Percentiles rank a stretch among this genome's conserved stretches.
phyloP scores from a whole-genome alignment of 192 early-diverging fungal genomes.

The Coemansia interrupta region DNA sequence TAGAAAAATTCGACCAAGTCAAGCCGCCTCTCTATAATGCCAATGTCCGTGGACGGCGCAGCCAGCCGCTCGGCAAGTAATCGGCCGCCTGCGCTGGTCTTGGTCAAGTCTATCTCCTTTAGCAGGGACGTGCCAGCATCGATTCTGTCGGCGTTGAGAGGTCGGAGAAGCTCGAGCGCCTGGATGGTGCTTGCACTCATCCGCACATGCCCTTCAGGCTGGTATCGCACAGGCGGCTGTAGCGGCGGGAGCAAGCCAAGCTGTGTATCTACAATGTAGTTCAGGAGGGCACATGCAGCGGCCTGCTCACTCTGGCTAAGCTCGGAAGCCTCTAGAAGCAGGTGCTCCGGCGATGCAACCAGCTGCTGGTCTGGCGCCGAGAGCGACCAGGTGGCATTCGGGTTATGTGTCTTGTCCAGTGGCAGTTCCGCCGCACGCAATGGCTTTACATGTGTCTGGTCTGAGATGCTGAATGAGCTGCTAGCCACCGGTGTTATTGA shows the following conservation, averaged over 20 bases:
- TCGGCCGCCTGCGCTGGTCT: conserved; percentile 74
- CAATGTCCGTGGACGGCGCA: conserved; percentile 62
- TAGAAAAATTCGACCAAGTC: conserved; percentile 75
- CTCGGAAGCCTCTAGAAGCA: conserved; percentile 39
- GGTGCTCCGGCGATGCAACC: conserved; percentile 19
- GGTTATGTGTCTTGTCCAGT: background rate
- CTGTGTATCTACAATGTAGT: conserved; percentile 73
- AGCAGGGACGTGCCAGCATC: conserved; percentile 62
- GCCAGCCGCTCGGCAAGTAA: conserved; percentile 67
- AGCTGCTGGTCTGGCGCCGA: conserved; percentile 20
- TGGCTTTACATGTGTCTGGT: background rate
- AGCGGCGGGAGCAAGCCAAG: conserved; percentile 60
- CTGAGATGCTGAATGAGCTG: background rate
- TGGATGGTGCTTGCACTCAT: conserved; percentile 77
- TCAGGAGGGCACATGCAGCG: conserved; percentile 54
- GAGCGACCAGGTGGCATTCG: conserved; percentile 10
- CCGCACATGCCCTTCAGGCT: conserved; percentile 58
- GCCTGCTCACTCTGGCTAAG: conserved; percentile 28
- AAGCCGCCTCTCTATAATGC: conserved; percentile 65
- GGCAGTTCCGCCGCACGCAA: background rate
- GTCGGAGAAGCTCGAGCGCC: conserved; percentile 72
- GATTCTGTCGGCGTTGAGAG: conserved; percentile 52
- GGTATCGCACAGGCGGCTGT: conserved; percentile 60
- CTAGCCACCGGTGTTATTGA: conserved; percentile 9
- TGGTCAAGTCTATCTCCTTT: conserved; percentile 69